A percentile compares a stretch with the other conserved stretches of the same genome.
Conservation (phyloP, 345 rosid species). For the Melastoma malabathricum region DNA sequence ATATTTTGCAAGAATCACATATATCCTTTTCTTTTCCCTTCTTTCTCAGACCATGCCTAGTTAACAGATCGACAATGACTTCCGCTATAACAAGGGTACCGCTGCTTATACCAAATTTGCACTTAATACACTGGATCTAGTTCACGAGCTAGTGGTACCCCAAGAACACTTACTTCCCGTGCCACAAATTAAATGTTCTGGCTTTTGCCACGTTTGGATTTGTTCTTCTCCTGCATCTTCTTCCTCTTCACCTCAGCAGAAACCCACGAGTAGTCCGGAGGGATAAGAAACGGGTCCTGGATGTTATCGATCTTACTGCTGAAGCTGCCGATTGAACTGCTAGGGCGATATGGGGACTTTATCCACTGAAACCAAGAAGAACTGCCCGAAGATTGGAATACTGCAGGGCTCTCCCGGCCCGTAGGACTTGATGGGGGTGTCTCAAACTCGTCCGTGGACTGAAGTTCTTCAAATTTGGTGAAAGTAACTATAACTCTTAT, state of each 20-base stretch:
- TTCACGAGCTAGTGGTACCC: slow-evolving; percentile 2
- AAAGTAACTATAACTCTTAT: slow-evolving; percentile 81
- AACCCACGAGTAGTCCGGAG: slow-evolving; percentile 66
- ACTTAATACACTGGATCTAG: not conserved
- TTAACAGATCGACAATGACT: no score
- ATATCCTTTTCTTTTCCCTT: not conserved
- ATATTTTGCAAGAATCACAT: slow-evolving; percentile 6
- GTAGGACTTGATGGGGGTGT: slow-evolving; percentile 91
- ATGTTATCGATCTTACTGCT: slow-evolving; percentile 43
- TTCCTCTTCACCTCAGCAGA: slow-evolving; percentile 72
- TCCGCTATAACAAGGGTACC: slow-evolving; percentile 1
- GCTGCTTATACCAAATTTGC: slow-evolving; percentile 1
- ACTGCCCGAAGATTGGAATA: slow-evolving; percentile 21
- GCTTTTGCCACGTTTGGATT: slow-evolving; percentile 43
- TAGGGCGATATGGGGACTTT: slow-evolving; percentile 56
- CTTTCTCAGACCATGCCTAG: not conserved
- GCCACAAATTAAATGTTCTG: slow-evolving; percentile 23
- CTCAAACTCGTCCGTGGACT: slow-evolving; percentile 67
- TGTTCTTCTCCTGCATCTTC: slow-evolving; percentile 87
- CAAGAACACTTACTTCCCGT: slow-evolving; percentile 1
- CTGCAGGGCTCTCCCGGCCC: slow-evolving; percentile 55
- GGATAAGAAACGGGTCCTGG: slow-evolving; percentile 74
- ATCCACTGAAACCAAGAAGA: slow-evolving; percentile 95
- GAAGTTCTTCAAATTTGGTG: slow-evolving; percentile 83
- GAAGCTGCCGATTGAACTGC: slow-evolving; percentile 27